A percentile compares a stretch with the other conserved stretches of the same genome.
Conservation (phyloP, 805 yeast species). For the Kazachstania taianensis region DNA sequence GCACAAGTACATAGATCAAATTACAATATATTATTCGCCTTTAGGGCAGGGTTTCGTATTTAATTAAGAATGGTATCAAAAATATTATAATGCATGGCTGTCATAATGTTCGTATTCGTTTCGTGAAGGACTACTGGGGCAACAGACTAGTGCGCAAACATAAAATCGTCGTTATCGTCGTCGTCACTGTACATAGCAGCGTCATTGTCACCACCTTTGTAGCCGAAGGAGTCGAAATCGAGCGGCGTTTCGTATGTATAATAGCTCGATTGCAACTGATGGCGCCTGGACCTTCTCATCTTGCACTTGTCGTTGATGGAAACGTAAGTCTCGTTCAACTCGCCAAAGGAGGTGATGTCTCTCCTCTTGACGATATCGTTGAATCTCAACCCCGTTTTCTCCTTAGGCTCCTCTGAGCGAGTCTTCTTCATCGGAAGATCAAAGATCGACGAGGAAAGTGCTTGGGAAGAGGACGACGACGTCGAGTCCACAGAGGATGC, state of each 20-base stretch:
- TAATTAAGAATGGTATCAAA: no score
- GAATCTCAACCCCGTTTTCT: conserved; percentile 16
- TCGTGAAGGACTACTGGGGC: no score
- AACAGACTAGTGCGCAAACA: no score
- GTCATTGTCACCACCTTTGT: not conserved
- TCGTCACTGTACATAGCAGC: not conserved
- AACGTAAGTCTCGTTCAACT: conserved; percentile 15
- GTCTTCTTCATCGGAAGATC: conserved; percentile 7
- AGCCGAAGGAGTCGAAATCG: no score
- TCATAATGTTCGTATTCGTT: no score
- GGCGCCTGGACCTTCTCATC: not conserved
- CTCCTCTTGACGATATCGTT: conserved; percentile 18
- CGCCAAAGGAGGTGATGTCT: conserved; percentile 11
- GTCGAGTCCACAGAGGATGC: conserved; percentile 19
- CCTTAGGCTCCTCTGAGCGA: conserved; percentile 1
- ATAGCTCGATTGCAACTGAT: no score
- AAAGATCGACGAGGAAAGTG: conserved; percentile 11
- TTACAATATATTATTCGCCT: no score
- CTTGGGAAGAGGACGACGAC: conserved; percentile 21
- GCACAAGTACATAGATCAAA: no score
- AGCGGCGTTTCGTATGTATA: no score
- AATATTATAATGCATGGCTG: no score
- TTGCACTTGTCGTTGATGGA: conserved; percentile 16
- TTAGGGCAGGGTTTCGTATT: no score
- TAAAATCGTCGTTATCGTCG: no score